Base-by-base conservation (phyloP, 257 asterid species). In the Nicotiana paniculata region DNA sequence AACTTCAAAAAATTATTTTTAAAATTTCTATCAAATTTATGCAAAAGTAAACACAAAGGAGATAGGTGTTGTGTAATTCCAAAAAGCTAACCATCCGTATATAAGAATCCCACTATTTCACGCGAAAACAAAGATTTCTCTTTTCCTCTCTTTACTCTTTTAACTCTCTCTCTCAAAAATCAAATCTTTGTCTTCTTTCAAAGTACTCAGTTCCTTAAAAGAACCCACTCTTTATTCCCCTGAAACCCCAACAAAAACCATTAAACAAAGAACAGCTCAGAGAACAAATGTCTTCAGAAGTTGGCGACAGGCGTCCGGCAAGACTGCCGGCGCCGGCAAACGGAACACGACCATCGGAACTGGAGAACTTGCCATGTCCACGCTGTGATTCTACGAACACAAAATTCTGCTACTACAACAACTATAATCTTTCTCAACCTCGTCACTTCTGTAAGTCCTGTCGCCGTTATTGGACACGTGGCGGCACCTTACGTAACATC, bases 391-490 rank as follows among this genome's bases (percentile, higher is more conserved):
- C 93, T 3, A 84, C 86, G 30, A 85, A 87, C 87, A 90, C 93
- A 6, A 90, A 90, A 83, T 90, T 90, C 81, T 90, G 93, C 62
- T 90, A 90, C 77, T 90, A 90, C 92, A 90, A 90, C 90, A 90
- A 90, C 92, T 90, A 90, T 66, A 90, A 90, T 82, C 92, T 87
- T 28, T 90, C 93, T 24, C 93, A 90, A 81, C 93, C 93, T 18
- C 91, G 93, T 46, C 92, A 90, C 81, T 90, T 89, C 77, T 90
- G 93, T 82, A 90, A 90, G 63, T 80, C 92, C 6, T 90, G 93
- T 83, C 92, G 92, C 11, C 89, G 93, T 2, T 90, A 90, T 87
- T 90, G 93, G 93, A 90, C 93, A 5, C 92, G 89, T 5, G 93
- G 93, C 3, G 93, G 93, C 15, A 64, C 93, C 18, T 79, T 90